Conservation (phyloP, 495 filamentous ascomycete genomes). For the Daldinia decipiens region DNA sequence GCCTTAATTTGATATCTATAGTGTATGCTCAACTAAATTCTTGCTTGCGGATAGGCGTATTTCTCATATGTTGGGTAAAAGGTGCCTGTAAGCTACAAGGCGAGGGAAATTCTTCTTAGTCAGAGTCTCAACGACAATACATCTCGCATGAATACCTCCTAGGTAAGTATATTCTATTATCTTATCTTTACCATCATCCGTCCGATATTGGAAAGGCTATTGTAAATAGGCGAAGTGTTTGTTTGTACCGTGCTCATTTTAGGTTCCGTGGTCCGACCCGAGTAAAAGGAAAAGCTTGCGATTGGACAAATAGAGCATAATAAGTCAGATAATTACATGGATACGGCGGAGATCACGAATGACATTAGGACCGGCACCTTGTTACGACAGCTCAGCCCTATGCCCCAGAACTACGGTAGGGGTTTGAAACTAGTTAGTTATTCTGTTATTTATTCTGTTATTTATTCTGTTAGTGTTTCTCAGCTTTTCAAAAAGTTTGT, state of each 20-base stretch:
- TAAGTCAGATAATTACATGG: constrained; percentile 42
- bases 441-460: too few relatives aligned
- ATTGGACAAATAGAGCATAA: constrained; percentile 35
- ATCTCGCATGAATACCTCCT: not conserved
- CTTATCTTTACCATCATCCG: constrained; percentile 1
- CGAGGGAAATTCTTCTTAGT: not conserved
- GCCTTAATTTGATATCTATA: not conserved
- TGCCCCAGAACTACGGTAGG: constrained; percentile 32
- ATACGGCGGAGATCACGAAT: constrained; percentile 26
- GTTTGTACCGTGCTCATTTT: constrained; percentile 11
- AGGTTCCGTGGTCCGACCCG: constrained; percentile 30
- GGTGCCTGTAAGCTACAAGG: not conserved
- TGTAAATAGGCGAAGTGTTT: constrained; percentile 6
- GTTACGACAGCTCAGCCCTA: constrained; percentile 37
- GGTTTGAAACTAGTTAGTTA: constrained; percentile 13
- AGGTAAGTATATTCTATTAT: not conserved
- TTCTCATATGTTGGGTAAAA: not conserved
- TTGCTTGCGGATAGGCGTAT: not conserved
- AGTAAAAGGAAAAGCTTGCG: constrained; percentile 31
- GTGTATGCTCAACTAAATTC: not conserved
- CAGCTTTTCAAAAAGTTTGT: not conserved
- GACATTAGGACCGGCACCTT: constrained; percentile 28
- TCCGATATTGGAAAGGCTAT: constrained; percentile 12
- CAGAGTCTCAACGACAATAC: not conserved
- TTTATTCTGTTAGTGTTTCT: constrained; percentile 20